Evolutionary conservation across 352 stramenopile genomes (phyloP), one percentile per base, ranked within the genome.

Genomic region (Globisporangium solare): DNA sequence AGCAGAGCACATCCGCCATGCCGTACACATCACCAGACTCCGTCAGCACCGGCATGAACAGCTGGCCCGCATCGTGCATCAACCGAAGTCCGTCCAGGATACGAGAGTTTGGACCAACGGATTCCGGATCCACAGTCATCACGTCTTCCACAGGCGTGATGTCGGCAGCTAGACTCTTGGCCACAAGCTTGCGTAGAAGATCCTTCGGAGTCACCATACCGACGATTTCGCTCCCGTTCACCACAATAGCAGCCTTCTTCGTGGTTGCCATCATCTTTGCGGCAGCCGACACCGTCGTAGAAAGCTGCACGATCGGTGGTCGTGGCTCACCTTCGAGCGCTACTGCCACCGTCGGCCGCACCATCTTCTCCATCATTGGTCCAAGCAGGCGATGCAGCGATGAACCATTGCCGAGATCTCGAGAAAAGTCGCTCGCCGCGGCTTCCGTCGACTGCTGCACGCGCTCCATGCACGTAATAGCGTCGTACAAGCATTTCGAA

Each of bases 341-440:
- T 27, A 84, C 76, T 41, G 79, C 76, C 17, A 96, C 84, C 0
- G 86, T 96, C 35, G 86, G 86, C 7, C 83, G 80, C 47, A 91
- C 82, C 84, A 96, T 96, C 54, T 92, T 89, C 58, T 94, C 83
- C 77, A 94, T 94, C 82, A 92, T 92, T 17, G 85, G 83, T 2
- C 85, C 83, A 1, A 96, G 64, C 37, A 92, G 45, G 10, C 82
- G 73, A 39, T 94, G 79, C 51, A 94, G 56, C 12, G 78, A 86
- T 27, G 85, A 88, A 15, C 71, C 74, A 6, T 70, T 76, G 32
- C 79, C 82, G 18, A 92, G 64, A 57, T 94, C 84, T 13, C 83
- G 76, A 18, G 80, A 92, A 47, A 94, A 90, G 54, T 96, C 83
- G 3, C 64, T 83, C 22, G 86, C 84, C 3, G 85, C 84, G 0